Evolutionary conservation across 2,329 filamentous ascomycete genomes (phyloP).

Genomic region (Hirsutella minnesotensis): DNA sequence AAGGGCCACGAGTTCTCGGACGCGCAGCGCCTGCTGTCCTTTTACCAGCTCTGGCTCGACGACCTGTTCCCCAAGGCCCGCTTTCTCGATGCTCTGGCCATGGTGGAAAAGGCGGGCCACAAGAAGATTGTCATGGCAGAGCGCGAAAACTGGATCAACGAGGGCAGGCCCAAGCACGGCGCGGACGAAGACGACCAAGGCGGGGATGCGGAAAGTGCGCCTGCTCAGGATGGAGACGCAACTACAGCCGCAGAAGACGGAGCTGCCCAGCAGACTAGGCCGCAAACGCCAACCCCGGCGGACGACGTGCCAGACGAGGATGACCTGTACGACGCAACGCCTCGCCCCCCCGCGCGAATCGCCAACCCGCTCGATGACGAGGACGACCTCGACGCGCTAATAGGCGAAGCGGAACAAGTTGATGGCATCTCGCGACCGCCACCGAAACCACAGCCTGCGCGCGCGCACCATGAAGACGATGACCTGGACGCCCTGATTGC

Average conservation of each 20-base stretch:
- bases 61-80: conserved; percentile 90
- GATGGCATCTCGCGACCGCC: conserved; percentile 1
- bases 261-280: background rate
- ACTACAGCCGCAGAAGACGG: no score
- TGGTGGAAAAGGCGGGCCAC: conserved; percentile 90
- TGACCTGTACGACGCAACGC: conserved; percentile 45
- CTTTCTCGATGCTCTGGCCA: conserved; percentile 77
- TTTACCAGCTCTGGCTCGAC: conserved; percentile 95
- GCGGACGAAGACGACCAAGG: conserved; percentile 19
- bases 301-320: conserved; percentile 26
- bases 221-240: background rate
- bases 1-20: conserved; percentile 96
- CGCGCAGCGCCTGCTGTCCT: conserved; percentile 65
- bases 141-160: conserved; percentile 74
- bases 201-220: conserved; percentile 7
- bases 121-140: conserved; percentile 64
- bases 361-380: conserved; percentile 28
- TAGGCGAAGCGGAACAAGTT: conserved; percentile 32
- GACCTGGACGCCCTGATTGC: conserved; percentile 42
- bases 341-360: conserved; percentile 13
- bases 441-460: background rate
- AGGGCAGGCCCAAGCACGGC: conserved; percentile 44
- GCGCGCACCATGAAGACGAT: conserved; percentile 18
- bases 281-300: conserved; percentile 14
- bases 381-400: conserved; percentile 41